Evolutionary conservation across 768 basidiomycete species (phyloP).

Genomic region (Termitomyces sp.): DNA sequence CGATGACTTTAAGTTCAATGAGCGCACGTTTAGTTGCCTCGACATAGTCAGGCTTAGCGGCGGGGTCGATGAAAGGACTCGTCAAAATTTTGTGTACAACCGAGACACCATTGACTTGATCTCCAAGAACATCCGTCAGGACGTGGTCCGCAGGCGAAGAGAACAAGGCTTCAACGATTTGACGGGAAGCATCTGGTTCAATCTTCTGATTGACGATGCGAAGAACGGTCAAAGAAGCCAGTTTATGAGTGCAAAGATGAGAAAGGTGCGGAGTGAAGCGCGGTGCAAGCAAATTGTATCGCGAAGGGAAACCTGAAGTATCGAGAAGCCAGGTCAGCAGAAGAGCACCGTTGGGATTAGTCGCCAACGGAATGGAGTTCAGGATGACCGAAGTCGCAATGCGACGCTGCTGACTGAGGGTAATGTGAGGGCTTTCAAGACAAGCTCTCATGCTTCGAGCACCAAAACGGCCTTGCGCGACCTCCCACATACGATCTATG

Average conservation of each 20-base stretch:
- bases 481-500: constrained; percentile 97
- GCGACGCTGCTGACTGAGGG: constrained; percentile 87
- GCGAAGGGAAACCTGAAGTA: constrained; percentile 90
- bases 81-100: constrained; percentile 91
- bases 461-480: constrained; percentile 96
- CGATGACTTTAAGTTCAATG: constrained; percentile 87
- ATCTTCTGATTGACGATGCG: constrained; percentile 96
- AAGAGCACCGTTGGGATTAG: constrained; percentile 95
- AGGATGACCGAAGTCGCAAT: constrained; percentile 92
- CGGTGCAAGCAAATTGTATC: constrained; percentile 90
- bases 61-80: constrained; percentile 76
- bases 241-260: constrained; percentile 95
- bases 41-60: constrained; percentile 63
- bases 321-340: constrained; percentile 96
- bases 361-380: constrained; percentile 96
- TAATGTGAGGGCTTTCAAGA: constrained; percentile 87
- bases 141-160: constrained; percentile 87
- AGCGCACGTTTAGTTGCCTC: constrained; percentile 90
- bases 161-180: constrained; percentile 89
- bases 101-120: constrained; percentile 95
- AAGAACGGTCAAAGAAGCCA: constrained; percentile 92
- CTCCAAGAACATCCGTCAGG: constrained; percentile 88
- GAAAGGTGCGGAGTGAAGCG: constrained; percentile 96
- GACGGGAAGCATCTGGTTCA: constrained; percentile 82
- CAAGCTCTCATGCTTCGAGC: constrained; percentile 98